Base-by-base conservation (phyloP, 148 eudicot species). In the Nepenthes mirabilis region DNA sequence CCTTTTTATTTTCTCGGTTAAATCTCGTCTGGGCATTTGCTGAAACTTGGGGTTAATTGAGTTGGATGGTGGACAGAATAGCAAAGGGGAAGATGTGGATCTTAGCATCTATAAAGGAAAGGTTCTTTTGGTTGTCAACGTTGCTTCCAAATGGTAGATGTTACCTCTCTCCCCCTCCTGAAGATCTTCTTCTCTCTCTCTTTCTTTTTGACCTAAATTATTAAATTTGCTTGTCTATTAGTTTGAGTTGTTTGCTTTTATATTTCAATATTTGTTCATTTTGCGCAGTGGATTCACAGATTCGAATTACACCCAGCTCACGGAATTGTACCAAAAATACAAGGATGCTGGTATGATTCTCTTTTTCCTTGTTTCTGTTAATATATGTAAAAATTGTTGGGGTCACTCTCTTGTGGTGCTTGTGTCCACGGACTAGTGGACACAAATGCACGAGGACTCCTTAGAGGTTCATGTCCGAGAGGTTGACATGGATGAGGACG, bases 141-240 rank as follows among this genome's bases (percentile, higher is more conserved):
- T 90, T 67, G 97, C 97, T 63, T 90, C 97, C 8, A 90, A 82
- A 90, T 90, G 97, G 97, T 90, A 57, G 33, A 36, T 52, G 11
- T 9, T 40, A 33, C 47, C 59, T 64, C 55, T 55, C 52, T 23
- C 2, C 37, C 14, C 23, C 23, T 23, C 23, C 23, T 23, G 23
- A 23, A 23, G 23, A 23, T 49, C 37, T 36, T 10, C 1, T 13
- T 61, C 32, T 23, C 23, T 23, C 23, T 23, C 23, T 23, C 23
- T 23, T 23, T 23, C 23, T 23, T 23, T 23, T 23, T 23, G 23
- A 23, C 23, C 23, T 23, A 23, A 23, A 23, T 23, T 23, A 23
- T 23, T 23, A 23, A 23, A 23, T 23, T 23, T 23, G 23, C 23
- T 23, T 23, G 23, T 23, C 23, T 23, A 23, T 23, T 23, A 23